Evolutionary conservation across 495 filamentous ascomycete genomes (phyloP).

Genomic region (Aspergillus wentii): DNA sequence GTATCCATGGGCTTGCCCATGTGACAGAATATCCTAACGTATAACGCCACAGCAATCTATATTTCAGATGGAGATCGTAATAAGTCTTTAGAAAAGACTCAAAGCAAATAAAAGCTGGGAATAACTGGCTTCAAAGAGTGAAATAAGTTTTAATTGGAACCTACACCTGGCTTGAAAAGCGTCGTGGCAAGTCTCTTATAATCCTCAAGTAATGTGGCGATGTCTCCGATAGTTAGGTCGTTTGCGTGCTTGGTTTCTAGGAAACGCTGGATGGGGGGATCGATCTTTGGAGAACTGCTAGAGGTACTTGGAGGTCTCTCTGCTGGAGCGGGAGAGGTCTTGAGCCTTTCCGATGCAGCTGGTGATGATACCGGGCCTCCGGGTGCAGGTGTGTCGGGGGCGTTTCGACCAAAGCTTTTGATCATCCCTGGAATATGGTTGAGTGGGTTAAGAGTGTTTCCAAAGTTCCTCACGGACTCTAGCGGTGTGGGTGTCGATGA

Average conservation of each 20-base stretch:
- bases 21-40: too few species aligned
- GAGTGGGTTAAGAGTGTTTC: constrained; percentile 79
- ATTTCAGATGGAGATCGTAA: too few species aligned
- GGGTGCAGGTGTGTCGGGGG: constrained; percentile 32
- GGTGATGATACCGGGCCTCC: constrained; percentile 17
- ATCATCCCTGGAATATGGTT: constrained; percentile 72
- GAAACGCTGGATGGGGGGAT: constrained; percentile 74
- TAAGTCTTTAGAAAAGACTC: too few species aligned
- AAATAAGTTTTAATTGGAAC: constrained; percentile 3
- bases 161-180: constrained; percentile 33
- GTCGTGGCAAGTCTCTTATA: constrained; percentile 71
- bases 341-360: constrained; percentile 24
- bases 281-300: constrained; percentile 42
- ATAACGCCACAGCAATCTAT: too few species aligned
- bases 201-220: constrained; percentile 76
- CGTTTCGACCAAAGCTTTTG: constrained; percentile 67
- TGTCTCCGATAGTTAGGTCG: constrained; percentile 77
- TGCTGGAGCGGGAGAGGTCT: constrained; percentile 19
- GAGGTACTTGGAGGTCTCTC: constrained; percentile 14
- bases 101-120: too few species aligned
- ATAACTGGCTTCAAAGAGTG: too few species aligned
- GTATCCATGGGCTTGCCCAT: too few species aligned
- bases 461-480: constrained; percentile 78
- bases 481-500: constrained; percentile 51
- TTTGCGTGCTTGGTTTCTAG: constrained; percentile 71